A percentile compares a stretch with the other conserved stretches of the same genome.
These are phyloP conservation scores for Galerina marginata DNA, from an alignment of 768 basidiomycete genomes.

Conservation along the genomic window DNA sequence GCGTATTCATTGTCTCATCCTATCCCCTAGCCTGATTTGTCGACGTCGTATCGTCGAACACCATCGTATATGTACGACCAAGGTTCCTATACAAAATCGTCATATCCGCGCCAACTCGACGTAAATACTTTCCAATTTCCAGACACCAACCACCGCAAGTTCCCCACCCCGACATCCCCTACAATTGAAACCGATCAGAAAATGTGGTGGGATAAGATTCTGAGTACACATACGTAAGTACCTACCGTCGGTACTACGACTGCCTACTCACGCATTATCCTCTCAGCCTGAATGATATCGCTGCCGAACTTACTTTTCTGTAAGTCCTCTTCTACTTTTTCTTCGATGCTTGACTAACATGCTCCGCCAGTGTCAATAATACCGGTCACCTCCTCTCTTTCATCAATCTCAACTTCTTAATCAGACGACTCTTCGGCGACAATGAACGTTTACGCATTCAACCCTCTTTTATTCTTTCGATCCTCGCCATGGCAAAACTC, in stretches of 20 bases:
- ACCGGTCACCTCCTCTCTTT: conserved; percentile 74
- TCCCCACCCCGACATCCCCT: conserved; percentile 38
- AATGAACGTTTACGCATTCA: conserved; percentile 64
- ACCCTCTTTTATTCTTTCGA: conserved; percentile 72
- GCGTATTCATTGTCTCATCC: conserved; percentile 1
- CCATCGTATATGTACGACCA: conserved; percentile 42
- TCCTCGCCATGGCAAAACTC: conserved; percentile 71
- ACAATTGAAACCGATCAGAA: conserved; percentile 39
- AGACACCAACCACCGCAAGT: conserved; percentile 34
- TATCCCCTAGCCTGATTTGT: conserved; percentile 31
- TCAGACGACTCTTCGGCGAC: conserved; percentile 55
- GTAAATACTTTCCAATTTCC: conserved; percentile 42
- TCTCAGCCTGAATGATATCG: conserved; percentile 24
- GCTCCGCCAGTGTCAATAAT: conserved; percentile 57
- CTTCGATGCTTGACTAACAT: background rate
- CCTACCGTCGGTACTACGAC: background rate
- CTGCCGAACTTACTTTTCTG: conserved; percentile 35
- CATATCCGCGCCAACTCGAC: conserved; percentile 44
- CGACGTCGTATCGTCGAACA: conserved; percentile 36
- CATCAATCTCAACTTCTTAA: conserved; percentile 61
- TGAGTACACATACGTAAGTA: conserved; percentile 43
- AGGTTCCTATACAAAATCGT: conserved; percentile 39
- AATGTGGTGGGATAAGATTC: conserved; percentile 50
- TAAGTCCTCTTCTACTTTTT: conserved; percentile 18
- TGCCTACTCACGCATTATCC: background rate